Percentiles rank a stretch among this genome's conserved stretches.
Conservation (phyloP, 2,329 filamentous ascomycete species). For the Scedosporium minutisporum region DNA sequence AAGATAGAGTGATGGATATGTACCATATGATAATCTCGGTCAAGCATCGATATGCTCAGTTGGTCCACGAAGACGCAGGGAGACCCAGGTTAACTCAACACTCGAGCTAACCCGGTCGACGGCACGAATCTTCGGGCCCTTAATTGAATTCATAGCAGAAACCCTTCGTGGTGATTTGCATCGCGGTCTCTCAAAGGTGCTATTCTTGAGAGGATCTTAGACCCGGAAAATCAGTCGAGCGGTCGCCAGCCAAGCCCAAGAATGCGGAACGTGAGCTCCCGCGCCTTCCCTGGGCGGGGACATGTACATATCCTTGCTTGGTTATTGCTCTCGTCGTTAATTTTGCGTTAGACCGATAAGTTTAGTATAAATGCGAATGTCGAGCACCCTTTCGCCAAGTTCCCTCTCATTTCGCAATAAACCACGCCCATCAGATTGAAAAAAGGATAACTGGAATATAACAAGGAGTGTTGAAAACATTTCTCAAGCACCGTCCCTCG, state of each 20-base stretch:
- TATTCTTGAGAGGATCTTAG: too few relatives aligned
- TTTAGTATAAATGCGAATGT: not conserved
- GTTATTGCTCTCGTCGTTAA: too few relatives aligned
- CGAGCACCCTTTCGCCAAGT: too few relatives aligned
- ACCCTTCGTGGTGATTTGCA: not conserved
- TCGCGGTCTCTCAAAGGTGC: not conserved
- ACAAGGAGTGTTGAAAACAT: too few relatives aligned
- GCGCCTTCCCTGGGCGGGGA: not conserved
- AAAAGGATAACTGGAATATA: too few relatives aligned
- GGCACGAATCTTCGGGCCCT: not conserved
- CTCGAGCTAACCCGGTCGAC: not conserved
- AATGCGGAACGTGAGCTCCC: not conserved
- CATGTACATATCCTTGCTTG: too few relatives aligned
- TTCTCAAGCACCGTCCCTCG: not conserved
- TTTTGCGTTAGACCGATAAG: not conserved
- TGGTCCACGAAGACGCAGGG: too few relatives aligned
- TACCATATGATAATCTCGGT: too few relatives aligned
- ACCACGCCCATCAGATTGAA: too few relatives aligned
- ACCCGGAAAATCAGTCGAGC: not conserved
- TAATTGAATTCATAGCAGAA: not conserved
- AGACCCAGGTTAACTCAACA: not conserved
- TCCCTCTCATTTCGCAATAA: too few relatives aligned
- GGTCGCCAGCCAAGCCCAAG: not conserved
- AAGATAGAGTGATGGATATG: too few relatives aligned
- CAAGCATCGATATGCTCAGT: too few relatives aligned